Evolutionary conservation across 2,329 filamentous ascomycete genomes (phyloP).

Genomic region (Ophiosphaerella korrae): DNA sequence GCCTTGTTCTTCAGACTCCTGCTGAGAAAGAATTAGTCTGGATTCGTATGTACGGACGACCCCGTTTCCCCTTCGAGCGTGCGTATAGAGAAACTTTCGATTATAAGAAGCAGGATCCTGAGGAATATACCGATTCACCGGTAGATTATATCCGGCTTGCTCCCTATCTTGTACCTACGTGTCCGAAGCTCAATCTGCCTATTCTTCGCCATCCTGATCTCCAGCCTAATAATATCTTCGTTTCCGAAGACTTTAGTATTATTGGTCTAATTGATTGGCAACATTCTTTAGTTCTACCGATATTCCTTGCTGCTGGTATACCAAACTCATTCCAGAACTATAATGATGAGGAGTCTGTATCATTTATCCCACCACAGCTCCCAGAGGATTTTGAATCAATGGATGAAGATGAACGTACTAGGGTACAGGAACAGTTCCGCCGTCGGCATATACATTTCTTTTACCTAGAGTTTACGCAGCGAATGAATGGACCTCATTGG

Average conservation of each 20-base stretch:
- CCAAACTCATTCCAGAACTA: constrained; percentile 50
- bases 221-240: constrained; percentile 42
- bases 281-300: constrained; percentile 44
- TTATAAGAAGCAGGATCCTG: constrained; percentile 28
- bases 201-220: constrained; percentile 44
- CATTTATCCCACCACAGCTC: constrained; percentile 22
- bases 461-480: constrained; percentile 33
- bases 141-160: constrained; percentile 20
- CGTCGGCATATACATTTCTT: constrained; percentile 38
- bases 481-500: constrained; percentile 32
- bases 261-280: constrained; percentile 52
- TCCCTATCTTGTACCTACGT: constrained; percentile 26
- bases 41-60: constrained; percentile 24
- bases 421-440: constrained; percentile 28
- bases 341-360: constrained; percentile 32
- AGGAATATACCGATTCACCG: constrained; percentile 19
- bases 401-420: constrained; percentile 15
- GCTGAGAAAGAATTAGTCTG: constrained; percentile 32
- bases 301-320: constrained; percentile 46
- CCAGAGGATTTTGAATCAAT: constrained; percentile 21
- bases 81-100: constrained; percentile 26
- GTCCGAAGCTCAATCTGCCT: constrained; percentile 19
- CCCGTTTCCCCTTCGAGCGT: constrained; percentile 25
- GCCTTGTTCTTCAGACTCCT: constrained; percentile 21
- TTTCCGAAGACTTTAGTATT: constrained; percentile 39